A percentile compares a stretch with the other conserved stretches of the same genome.
phyloP scores from a whole-genome alignment of 148 eudicot genomes.

The Dysphania ambrosioides region DNA sequence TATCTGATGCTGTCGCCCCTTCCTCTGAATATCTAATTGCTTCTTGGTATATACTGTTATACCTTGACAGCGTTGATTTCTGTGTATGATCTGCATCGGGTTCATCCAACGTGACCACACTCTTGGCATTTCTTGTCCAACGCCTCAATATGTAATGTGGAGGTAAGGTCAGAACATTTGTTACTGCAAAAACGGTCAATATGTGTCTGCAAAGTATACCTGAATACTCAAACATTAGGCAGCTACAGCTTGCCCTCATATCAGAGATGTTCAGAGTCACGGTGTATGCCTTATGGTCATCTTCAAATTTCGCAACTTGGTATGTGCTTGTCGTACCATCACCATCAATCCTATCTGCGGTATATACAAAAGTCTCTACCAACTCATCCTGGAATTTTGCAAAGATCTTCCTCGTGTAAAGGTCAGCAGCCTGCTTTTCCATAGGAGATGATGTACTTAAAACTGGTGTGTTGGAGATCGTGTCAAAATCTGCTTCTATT shows the following conservation, averaged over 20 bases:
- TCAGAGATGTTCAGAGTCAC: slow-evolving; percentile 62
- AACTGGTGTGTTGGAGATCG: slow-evolving; percentile 57
- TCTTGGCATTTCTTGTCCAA: slow-evolving; percentile 90
- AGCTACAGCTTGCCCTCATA: slow-evolving; percentile 79
- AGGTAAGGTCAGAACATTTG: slow-evolving; percentile 87
- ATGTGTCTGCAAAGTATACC: slow-evolving; percentile 89
- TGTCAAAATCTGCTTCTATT: slow-evolving; percentile 81
- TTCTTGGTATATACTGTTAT: slow-evolving; percentile 68
- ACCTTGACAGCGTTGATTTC: slow-evolving; percentile 55
- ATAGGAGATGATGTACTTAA: slow-evolving; percentile 91
- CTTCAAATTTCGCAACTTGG: slow-evolving; percentile 88
- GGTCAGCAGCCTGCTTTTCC: slow-evolving; percentile 89
- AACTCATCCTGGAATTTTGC: slow-evolving; percentile 86
- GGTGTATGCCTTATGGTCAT: slow-evolving; percentile 64
- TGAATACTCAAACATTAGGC: slow-evolving; percentile 85
- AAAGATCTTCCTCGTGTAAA: slow-evolving; percentile 76
- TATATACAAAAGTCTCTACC: slow-evolving; percentile 93
- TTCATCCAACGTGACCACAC: slow-evolving; percentile 41
- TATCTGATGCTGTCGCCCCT: slow-evolving; percentile 63
- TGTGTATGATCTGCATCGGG: slow-evolving; percentile 31
- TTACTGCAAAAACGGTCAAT: slow-evolving; percentile 84
- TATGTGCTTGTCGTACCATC: slow-evolving; percentile 61
- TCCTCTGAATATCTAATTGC: slow-evolving; percentile 78
- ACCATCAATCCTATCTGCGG: slow-evolving; percentile 78
- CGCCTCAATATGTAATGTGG: slow-evolving; percentile 82